Base-by-base conservation (phyloP, 2,329 filamentous ascomycete species). In the Cordyceps militaris region DNA sequence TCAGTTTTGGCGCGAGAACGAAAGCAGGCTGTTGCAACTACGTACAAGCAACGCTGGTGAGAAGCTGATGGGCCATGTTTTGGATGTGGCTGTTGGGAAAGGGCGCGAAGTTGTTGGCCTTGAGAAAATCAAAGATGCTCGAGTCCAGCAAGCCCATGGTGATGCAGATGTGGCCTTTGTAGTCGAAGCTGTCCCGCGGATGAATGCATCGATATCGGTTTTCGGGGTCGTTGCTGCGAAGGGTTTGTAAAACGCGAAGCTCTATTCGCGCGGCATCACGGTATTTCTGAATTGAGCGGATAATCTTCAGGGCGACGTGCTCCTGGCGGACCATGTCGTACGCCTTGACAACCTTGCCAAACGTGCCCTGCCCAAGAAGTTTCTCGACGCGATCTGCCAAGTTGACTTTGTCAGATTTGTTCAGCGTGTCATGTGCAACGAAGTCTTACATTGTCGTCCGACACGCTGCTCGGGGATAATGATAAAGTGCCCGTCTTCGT, bases 401-500 rank as follows among this genome's bases (percentile, higher is more conserved):
- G 19, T 28, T 28, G 40, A 49, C 43, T 34, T n/a, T 2, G 36
- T 54, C 32, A 54, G 50, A 16, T 23, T 16, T 21, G 26, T 54
- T 26, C 13, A 9, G 9, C n/a, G n/a, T 28, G 14, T 14, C 19
- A 7, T 28, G 21, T 7, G 3, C 24, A 10, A 11, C 4, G 2
- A 8, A 2, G 23, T 13, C 57, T 47, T 54, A 58, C 57, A 58
- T 54, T 58, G 57, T 11, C 50, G 38, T 32, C 49, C 50, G 14
- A 58, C 43, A 42, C 49, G 49, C 24, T 86, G 86, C 61, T 94
- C 88, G 42, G 89, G 86, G 2, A 86, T 83, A 23, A 96, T 90
- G 64, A 96, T 88, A 68, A 95, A 96, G 71, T 96, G 91, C 8
- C 91, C 91, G 66, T 96, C 91, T 52, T 95, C 89, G 62, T 96